phyloP scores from a whole-genome alignment of 1,284 basidiomycete genomes.

The Moniliophthora roreri region DNA sequence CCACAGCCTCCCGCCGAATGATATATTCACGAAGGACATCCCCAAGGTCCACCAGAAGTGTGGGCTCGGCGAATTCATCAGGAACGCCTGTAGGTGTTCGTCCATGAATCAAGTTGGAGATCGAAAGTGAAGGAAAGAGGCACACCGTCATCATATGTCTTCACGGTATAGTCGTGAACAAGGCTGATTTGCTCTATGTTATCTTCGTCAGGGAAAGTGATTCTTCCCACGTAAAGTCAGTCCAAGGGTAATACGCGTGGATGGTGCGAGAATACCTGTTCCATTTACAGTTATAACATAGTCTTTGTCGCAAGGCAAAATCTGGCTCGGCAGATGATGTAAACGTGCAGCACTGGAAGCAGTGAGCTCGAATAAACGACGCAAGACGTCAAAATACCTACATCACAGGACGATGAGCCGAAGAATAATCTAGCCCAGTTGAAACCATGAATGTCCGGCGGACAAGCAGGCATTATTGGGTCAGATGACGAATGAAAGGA shows the following conservation, averaged over 20 bases:
- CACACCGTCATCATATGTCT: not conserved
- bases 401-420: not conserved
- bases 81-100: no score
- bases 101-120: no score
- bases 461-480: not conserved
- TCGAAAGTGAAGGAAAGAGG: no score
- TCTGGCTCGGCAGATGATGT: not conserved
- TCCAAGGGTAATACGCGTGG: not conserved
- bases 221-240: not conserved
- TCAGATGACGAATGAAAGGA: not conserved
- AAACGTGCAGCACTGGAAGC: no score
- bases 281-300: not conserved
- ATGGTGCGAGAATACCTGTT: not conserved
- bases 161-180: not conserved
- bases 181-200: not conserved
- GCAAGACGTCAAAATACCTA: not conserved
- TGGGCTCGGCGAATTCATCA: no score
- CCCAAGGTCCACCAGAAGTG: no score
- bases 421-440: slow-evolving; percentile 2
- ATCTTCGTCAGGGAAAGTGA: not conserved
- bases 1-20: no score
- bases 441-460: not conserved
- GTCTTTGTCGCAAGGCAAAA: not conserved
- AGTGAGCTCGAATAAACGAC: no score
- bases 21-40: no score